Conservation (phyloP, 2,329 filamentous ascomycete genomes). For the Xylaria sp. region DNA sequence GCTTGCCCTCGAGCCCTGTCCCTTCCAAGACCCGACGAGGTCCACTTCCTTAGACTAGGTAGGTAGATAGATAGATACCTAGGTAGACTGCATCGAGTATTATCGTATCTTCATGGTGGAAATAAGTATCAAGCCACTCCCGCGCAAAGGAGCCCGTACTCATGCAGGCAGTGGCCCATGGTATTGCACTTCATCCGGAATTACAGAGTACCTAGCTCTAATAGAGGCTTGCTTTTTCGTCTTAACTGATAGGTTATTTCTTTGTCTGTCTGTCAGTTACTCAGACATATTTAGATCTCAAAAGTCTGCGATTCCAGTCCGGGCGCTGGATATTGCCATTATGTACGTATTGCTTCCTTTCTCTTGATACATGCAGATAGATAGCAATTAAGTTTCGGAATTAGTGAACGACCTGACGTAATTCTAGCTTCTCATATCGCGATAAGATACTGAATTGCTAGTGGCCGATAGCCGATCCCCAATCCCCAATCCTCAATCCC, state of each 20-base stretch:
- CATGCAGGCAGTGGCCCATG: conserved; percentile 13
- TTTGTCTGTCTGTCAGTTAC: conserved; percentile 11
- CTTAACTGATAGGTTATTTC: conserved; percentile 7
- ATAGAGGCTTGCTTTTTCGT: background rate
- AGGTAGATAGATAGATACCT: too few relatives aligned
- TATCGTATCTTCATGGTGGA: conserved; percentile 18
- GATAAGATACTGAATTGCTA: conserved; percentile 33
- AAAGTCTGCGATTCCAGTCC: background rate
- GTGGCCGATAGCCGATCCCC: conserved; percentile 19
- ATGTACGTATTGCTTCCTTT: too few relatives aligned
- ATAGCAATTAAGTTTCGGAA: background rate
- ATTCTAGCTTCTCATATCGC: conserved; percentile 31
- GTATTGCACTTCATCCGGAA: background rate
- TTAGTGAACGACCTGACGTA: conserved; percentile 29
- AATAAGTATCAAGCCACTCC: conserved; percentile 11
- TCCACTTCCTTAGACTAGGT: conserved; percentile 6
- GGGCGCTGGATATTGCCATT: conserved; percentile 9
- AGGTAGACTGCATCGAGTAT: conserved; percentile 1
- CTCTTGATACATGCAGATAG: too few relatives aligned
- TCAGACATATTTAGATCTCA: conserved; percentile 12
- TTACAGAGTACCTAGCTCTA: conserved; percentile 14
- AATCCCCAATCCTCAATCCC: too few relatives aligned
- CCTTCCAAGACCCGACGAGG: conserved; percentile 9
- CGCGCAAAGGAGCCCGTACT: conserved; percentile 3
- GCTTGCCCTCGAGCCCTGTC: conserved; percentile 3